A percentile compares a stretch with the other conserved stretches of the same genome.
These are phyloP conservation scores for Saprolegnia diclina DNA, from an alignment of 352 stramenopile species.

Conservation along the genomic window DNA sequence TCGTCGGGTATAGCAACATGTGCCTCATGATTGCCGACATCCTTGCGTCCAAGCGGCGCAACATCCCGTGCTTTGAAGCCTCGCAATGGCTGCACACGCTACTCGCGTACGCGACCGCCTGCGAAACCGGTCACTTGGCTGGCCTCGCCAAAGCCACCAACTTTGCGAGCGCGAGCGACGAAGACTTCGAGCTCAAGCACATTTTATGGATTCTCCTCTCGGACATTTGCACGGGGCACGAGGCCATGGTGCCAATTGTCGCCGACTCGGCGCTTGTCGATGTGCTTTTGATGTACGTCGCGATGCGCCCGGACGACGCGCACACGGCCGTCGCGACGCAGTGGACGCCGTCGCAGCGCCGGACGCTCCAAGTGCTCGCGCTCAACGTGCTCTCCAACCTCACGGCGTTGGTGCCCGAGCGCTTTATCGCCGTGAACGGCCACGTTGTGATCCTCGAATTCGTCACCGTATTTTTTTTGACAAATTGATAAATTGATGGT, in stretches of 20 bases:
- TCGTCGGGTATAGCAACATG: constrained; percentile 36
- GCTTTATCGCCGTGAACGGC: constrained; percentile 51
- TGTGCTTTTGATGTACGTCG: constrained; percentile 54
- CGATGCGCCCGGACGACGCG: constrained; percentile 18
- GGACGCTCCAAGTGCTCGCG: constrained; percentile 50
- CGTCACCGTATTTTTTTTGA: constrained; percentile 29
- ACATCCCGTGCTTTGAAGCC: constrained; percentile 50
- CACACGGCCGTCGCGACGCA: constrained; percentile 25
- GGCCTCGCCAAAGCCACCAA: constrained; percentile 47
- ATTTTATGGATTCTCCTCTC: constrained; percentile 61
- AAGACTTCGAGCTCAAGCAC: constrained; percentile 82
- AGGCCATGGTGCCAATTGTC: constrained; percentile 48
- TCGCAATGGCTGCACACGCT: constrained; percentile 54
- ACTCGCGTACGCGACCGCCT: constrained; percentile 55
- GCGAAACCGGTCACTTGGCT: constrained; percentile 32
- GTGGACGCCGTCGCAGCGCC: constrained; percentile 47
- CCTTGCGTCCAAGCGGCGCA: constrained; percentile 42
- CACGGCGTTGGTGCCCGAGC: constrained; percentile 43
- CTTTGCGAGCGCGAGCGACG: constrained; percentile 61
- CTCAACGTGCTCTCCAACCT: constrained; percentile 55
- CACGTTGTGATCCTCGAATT: constrained; percentile 48
- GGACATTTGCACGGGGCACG: constrained; percentile 44
- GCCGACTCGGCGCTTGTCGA: constrained; percentile 68
- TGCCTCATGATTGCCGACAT: constrained; percentile 64
- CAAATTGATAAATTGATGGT: not conserved